Evolutionary conservation across 2,329 filamentous ascomycete genomes (phyloP).

Genomic region (Pseudogymnoascus sp.): DNA sequence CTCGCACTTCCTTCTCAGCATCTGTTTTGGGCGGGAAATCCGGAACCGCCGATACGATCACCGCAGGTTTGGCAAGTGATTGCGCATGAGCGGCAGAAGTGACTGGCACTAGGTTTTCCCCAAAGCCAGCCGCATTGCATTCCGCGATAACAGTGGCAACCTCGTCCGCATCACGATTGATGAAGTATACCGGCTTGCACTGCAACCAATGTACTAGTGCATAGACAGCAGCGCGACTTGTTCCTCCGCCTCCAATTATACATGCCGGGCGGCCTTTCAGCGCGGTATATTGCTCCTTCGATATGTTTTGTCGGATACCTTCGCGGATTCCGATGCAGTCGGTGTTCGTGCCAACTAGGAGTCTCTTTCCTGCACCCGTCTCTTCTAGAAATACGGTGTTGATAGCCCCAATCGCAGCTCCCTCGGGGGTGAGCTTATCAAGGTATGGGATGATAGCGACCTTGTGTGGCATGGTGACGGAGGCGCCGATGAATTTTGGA

Average conservation of each 20-base stretch:
- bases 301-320: constrained; percentile 53
- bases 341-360: constrained; percentile 68
- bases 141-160: constrained; percentile 59
- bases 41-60: constrained; percentile 67
- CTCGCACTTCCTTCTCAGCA: constrained; percentile 52
- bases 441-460: constrained; percentile 66
- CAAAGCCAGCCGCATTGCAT: constrained; percentile 51
- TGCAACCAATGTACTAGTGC: constrained; percentile 63
- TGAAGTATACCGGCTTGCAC: constrained; percentile 62
- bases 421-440: constrained; percentile 66
- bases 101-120: constrained; percentile 53
- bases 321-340: constrained; percentile 73
- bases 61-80: constrained; percentile 49
- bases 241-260: constrained; percentile 70
- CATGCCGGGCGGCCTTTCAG: constrained; percentile 58
- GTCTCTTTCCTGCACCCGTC: constrained; percentile 24
- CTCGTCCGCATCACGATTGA: constrained; percentile 64
- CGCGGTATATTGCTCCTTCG: constrained; percentile 33
- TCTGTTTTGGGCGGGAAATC: constrained; percentile 62
- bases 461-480: constrained; percentile 81
- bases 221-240: constrained; percentile 70
- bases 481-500: constrained; percentile 56
- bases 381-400: constrained; percentile 67
- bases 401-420: constrained; percentile 64
- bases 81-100: constrained; percentile 52